Evolutionary conservation across 768 basidiomycete species (phyloP), one percentile per base, ranked within the genome.

Genomic region (Chalciporus piperatus): DNA sequence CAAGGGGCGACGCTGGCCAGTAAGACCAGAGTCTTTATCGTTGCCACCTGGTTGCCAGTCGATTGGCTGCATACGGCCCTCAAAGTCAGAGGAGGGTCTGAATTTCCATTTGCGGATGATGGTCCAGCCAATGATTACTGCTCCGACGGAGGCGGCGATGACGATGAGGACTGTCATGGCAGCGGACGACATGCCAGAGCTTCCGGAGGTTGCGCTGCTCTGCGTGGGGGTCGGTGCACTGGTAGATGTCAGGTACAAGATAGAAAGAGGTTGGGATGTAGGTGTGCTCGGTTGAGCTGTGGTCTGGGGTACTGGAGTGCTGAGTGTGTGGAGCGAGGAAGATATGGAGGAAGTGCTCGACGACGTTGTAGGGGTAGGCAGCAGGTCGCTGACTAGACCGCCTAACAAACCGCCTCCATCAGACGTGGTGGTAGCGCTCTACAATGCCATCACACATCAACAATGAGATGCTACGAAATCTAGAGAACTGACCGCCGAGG

Each of bases 31-130:
- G 49, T 80, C 77, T 8, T 78, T 77, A 4, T 72, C 72, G 47
- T 64, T 71, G 27, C 70, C 73, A 43, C 69, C 74, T n/a, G 89
- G 88, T 63, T 87, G 82, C 89, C 89, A 93, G 72, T 92, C 84
- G 64, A 93, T 90, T 54, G 92, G 91, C 52, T 87, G 82, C 74
- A 95, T 81, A 58, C 91, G 89, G 55, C 84, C 82, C 60, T 90
- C 87, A 66, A 93, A 93, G 60, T 81, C 78, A 63, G 81, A 77
- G 27, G 91, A 92, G 51, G 87, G 82, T 48, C 81, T 83, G 63
- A 93, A 84, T 73, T 92, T 92, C 87, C 89, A 92, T 70, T 93
- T 92, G 74, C 92, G 86, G 76, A 93, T 88, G 63, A 92, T 72
- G 43, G 91, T 94, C 92, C 92, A 95, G 56, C 87, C 75, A 59